Evolutionary conservation across 2,329 filamentous ascomycete genomes (phyloP).

Genomic region (Apiospora koreana): DNA sequence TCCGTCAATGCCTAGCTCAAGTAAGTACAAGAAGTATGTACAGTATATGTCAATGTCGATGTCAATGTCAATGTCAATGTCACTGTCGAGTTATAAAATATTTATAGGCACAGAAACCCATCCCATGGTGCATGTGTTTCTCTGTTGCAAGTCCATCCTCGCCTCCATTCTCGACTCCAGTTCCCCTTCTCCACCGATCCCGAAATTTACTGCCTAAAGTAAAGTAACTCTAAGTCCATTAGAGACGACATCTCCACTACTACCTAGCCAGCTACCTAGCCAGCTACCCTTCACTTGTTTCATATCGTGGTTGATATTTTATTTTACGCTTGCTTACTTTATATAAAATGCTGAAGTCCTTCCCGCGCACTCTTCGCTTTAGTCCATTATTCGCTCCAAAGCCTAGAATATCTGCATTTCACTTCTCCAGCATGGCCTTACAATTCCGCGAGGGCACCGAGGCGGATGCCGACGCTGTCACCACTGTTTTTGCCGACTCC

Average conservation of each 20-base stretch:
- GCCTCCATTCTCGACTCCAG: not conserved
- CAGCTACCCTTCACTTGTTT: not conserved
- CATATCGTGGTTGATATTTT: not conserved
- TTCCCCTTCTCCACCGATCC: no score
- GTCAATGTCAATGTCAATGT: no score
- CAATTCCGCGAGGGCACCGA: conserved; percentile 20
- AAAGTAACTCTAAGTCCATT: not conserved
- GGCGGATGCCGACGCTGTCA: conserved; percentile 20
- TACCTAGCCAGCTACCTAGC: no score
- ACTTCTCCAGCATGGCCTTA: not conserved
- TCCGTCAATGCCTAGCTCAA: no score
- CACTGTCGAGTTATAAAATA: no score
- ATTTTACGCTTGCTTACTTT: no score
- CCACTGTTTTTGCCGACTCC: conserved; percentile 22
- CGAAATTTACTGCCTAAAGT: no score
- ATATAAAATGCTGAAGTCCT: not conserved
- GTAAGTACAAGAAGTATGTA: no score
- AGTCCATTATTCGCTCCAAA: not conserved
- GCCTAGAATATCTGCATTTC: not conserved
- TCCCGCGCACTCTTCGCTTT: not conserved
- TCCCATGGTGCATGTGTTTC: no score
- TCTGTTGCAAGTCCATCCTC: no score
- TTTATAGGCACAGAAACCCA: no score
- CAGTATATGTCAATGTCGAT: no score
- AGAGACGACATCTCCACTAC: not conserved